A percentile compares a stretch with the other conserved stretches of the same genome.
These are phyloP conservation scores for Podochytrium sp. DNA, from an alignment of 192 early-diverging fungal species.

Conservation along the genomic window DNA sequence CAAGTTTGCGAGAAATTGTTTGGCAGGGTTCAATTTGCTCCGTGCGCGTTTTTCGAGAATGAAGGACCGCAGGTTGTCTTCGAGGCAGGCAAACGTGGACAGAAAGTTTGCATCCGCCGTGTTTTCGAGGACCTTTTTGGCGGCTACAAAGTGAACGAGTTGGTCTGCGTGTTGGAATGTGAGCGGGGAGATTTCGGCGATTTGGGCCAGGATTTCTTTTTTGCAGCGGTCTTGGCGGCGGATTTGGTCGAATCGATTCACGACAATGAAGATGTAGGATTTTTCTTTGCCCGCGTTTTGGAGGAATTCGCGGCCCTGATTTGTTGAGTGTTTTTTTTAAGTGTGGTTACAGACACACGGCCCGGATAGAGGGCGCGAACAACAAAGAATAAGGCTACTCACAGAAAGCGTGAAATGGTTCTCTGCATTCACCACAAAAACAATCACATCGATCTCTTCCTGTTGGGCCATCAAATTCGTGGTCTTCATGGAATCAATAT, in stretches of 20 bases:
- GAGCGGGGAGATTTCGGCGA: slow-evolving; percentile 88
- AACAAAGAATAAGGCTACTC: slow-evolving; percentile 40
- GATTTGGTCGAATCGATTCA: slow-evolving; percentile 97
- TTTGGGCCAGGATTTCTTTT: slow-evolving; percentile 94
- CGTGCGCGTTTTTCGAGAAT: slow-evolving; percentile 93
- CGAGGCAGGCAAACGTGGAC: slow-evolving; percentile 78
- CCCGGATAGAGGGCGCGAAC: neutral
- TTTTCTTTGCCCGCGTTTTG: slow-evolving; percentile 97
- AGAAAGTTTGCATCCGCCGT: slow-evolving; percentile 12
- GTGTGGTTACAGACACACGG: neutral
- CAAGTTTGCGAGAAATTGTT: slow-evolving; percentile 86
- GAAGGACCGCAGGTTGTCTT: slow-evolving; percentile 86
- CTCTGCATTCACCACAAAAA: slow-evolving; percentile 98
- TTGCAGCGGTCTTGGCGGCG: slow-evolving; percentile 92
- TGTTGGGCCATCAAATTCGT: slow-evolving; percentile 96
- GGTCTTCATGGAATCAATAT: slow-evolving; percentile 97
- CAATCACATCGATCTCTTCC: slow-evolving; percentile 98
- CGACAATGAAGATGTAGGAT: slow-evolving; percentile 97
- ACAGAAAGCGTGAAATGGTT: slow-evolving; percentile 98
- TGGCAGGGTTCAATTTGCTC: slow-evolving; percentile 92
- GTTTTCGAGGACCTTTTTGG: slow-evolving; percentile 48
- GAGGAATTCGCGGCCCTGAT: slow-evolving; percentile 93
- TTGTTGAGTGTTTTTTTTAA: slow-evolving; percentile 1
- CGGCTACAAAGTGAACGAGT: slow-evolving; percentile 96
- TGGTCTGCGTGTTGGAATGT: slow-evolving; percentile 89